Conservation (phyloP, 495 filamentous ascomycete genomes). For the Xylaria grammica region DNA sequence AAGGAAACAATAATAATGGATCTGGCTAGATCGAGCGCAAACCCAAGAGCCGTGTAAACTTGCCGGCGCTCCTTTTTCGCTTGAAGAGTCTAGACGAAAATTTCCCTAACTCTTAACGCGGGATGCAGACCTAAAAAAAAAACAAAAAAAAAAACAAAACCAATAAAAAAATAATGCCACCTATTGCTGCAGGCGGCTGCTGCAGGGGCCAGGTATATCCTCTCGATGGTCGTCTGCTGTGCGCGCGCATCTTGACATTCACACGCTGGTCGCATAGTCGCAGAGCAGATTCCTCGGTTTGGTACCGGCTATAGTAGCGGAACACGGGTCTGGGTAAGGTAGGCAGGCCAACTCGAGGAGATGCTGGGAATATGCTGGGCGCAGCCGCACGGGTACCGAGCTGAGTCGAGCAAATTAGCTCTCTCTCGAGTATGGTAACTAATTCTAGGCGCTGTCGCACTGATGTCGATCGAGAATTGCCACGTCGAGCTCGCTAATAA, state of each 20-base stretch:
- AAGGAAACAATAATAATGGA: neutral
- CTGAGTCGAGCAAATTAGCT: neutral
- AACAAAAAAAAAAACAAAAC: too few relatives aligned
- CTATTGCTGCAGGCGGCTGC: too few relatives aligned
- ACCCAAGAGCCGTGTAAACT: neutral
- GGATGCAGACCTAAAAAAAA: slow-evolving; percentile 5
- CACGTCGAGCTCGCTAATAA: neutral
- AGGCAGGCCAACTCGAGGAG: neutral
- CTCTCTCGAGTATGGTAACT: too few relatives aligned
- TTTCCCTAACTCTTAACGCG: slow-evolving; percentile 2
- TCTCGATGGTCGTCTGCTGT: too few relatives aligned
- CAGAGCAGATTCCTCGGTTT: neutral
- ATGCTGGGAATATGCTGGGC: neutral
- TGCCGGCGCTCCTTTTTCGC: neutral
- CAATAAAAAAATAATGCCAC: too few relatives aligned
- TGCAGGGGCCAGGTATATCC: too few relatives aligned
- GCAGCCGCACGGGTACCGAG: neutral
- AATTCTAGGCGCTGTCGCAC: too few relatives aligned
- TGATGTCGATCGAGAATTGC: neutral
- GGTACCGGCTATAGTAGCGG: slow-evolving; percentile 4
- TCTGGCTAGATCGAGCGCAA: slow-evolving; percentile 4
- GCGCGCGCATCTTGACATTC: neutral
- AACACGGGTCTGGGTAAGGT: slow-evolving; percentile 10
- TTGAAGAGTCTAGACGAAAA: neutral
- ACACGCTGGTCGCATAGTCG: too few relatives aligned